Percentiles rank a stretch among this genome's conserved stretches.
Evolutionary conservation across 441 rosid species (phyloP).

Genomic region (Pelargonium australe): DNA sequence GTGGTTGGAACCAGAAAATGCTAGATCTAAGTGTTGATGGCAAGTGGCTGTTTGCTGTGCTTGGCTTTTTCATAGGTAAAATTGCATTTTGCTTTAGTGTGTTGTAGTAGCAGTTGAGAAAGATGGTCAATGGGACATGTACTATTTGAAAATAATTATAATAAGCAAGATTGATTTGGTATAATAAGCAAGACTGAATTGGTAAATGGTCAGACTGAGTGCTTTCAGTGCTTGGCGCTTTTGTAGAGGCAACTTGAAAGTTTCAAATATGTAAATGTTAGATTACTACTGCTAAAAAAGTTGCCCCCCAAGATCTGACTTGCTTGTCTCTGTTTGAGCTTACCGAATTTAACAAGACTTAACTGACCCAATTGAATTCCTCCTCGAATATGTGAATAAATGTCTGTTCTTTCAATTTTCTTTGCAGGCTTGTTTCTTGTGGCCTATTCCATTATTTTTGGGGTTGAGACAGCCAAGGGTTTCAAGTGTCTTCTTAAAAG

Average conservation of each 20-base stretch:
- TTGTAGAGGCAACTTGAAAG: too few relatives aligned
- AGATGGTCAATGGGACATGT: too few relatives aligned
- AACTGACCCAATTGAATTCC: not conserved
- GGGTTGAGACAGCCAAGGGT: conserved; percentile 76
- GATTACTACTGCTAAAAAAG: too few relatives aligned
- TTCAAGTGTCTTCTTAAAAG: conserved; percentile 44
- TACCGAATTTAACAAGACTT: not conserved
- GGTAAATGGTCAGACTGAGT: too few relatives aligned
- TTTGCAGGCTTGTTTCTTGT: conserved; percentile 70
- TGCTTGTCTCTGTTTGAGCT: not conserved
- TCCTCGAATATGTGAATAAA: not conserved
- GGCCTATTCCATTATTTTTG: conserved; percentile 61
- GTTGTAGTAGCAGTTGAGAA: too few relatives aligned
- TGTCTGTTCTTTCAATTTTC: conserved; percentile 5
- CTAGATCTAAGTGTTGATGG: conserved; percentile 69
- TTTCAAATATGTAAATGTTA: too few relatives aligned
- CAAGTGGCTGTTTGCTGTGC: conserved; percentile 54
- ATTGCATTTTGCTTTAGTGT: not conserved
- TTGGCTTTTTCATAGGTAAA: conserved; percentile 69
- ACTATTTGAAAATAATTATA: too few relatives aligned
- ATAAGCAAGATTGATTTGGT: not conserved
- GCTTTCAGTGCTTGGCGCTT: too few relatives aligned
- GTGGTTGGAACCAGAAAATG: conserved; percentile 96
- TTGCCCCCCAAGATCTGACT: too few relatives aligned
- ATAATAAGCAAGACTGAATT: too few relatives aligned